These are phyloP conservation scores for Ustilago trichophora DNA, from an alignment of 1,284 basidiomycete genomes.

Conservation along the genomic window DNA sequence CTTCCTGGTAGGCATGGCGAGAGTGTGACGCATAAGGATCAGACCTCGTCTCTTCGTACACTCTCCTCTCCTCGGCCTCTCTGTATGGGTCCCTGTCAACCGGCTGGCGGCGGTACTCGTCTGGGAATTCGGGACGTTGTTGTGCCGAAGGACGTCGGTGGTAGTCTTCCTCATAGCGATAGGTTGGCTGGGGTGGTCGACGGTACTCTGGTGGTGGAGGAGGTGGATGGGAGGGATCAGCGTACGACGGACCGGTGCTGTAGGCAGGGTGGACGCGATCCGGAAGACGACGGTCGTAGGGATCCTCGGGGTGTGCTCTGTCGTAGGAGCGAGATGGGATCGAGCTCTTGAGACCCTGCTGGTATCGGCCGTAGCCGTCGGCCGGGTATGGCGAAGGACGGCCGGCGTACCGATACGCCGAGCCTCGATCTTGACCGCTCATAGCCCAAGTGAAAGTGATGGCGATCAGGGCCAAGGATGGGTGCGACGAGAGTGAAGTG, in stretches of 20 bases:
- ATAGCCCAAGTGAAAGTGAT: slow-evolving; percentile 4
- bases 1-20: slow-evolving; percentile 12
- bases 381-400: slow-evolving; percentile 19
- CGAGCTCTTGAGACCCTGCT: slow-evolving; percentile 19
- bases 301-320: slow-evolving; percentile 10
- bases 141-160: slow-evolving; percentile 11
- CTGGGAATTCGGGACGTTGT: slow-evolving; percentile 11
- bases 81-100: slow-evolving; percentile 14
- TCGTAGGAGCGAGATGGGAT: slow-evolving; percentile 22
- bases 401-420: slow-evolving; percentile 34
- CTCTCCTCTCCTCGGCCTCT: slow-evolving; percentile 14
- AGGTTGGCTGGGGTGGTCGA: slow-evolving; percentile 18
- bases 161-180: slow-evolving; percentile 27
- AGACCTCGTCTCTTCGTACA: slow-evolving; percentile 12
- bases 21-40: slow-evolving; percentile 28
- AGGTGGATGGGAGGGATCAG: slow-evolving; percentile 10
- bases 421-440: slow-evolving; percentile 35
- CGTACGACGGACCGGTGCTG: slow-evolving; percentile 25
- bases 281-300: slow-evolving; percentile 22
- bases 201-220: slow-evolving; percentile 25
- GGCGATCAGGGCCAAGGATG: no score
- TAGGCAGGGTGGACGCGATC: slow-evolving; percentile 43
- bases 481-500: neutral
- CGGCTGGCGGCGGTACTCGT: slow-evolving; percentile 21
- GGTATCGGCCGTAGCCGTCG: slow-evolving; percentile 29